Evolutionary conservation across 495 filamentous ascomycete species (phyloP), one percentile per base, ranked within the genome.

Genomic region (Lepidopterella palustris): DNA sequence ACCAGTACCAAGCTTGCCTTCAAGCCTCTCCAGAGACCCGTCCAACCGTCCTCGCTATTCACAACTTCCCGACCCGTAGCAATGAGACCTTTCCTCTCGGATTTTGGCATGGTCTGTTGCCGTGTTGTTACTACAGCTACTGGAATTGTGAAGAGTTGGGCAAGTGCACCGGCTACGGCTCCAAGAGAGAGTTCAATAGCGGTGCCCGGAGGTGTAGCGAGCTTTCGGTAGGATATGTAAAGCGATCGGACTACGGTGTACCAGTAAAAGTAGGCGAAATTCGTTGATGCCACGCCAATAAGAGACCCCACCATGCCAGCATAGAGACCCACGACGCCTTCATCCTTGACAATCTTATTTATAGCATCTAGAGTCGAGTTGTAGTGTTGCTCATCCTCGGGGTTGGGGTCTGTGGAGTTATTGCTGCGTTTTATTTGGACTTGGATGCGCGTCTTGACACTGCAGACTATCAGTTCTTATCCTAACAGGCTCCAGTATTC

Each of bases 221-320:
- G 59, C 60, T 80, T 82, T 59, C 80, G 79, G 29, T 82, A 87
- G 28, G 83, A 81, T 70, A 91, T 74, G 71, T 97, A 97, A 35
- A 96, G 74, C 11, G 81, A 82, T 45, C 93, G 86, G 13, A 97
- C 90, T 18, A 90, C 72, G 21, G 89, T 92, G 73, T 99, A 97
- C 93, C 93, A 99, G 78, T 97, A 99, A 70, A 99, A 99, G 75
- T 99, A 99, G 60, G 93, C 93, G 70, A 99, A 99, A 71, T 99
- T 99, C 57, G 91, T 97, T 13, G 91, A 96, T 6, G 90, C 92
- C 13, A 97, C 95, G 45, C 93, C 93, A 18, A 97, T 74, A 10
- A 99, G 79, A 5, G 90, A 82, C 18, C 95, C 92, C 49, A 80
- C 74, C 68, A 99, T 91, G 50, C 93, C 93, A 45, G 88, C 84